A percentile compares a stretch with the other conserved stretches of the same genome.
phyloP scores from a whole-genome alignment of 768 basidiomycete species.

The Leccinellum albellum region DNA sequence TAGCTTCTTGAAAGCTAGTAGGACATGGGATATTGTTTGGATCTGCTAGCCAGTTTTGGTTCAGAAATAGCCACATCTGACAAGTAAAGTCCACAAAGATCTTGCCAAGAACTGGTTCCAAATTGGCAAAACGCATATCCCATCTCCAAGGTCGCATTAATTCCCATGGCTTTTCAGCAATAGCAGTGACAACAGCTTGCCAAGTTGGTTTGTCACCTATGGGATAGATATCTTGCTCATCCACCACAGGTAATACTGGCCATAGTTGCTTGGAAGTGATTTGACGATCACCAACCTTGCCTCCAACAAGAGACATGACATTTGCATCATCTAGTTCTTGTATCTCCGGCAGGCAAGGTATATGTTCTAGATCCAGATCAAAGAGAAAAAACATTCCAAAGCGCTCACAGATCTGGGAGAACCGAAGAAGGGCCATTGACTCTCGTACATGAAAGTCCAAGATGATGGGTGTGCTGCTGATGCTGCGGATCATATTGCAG shows the following conservation, averaged over 20 bases:
- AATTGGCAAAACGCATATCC: neutral
- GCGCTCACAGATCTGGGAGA: neutral
- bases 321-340: conserved; percentile 2
- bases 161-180: neutral
- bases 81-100: conserved; percentile 1
- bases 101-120: neutral
- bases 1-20: neutral
- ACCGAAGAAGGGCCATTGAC: neutral
- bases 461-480: neutral
- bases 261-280: neutral
- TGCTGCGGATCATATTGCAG: conserved; percentile 1
- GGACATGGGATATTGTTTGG: neutral
- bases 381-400: neutral
- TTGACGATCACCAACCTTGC: neutral
- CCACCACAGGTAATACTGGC: neutral
- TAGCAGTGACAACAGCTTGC: neutral
- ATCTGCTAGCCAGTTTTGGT: neutral
- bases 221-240: neutral
- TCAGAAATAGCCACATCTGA: conserved; percentile 7
- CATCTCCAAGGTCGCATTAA: neutral
- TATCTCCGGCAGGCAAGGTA: neutral
- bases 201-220: neutral
- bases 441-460: neutral
- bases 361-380: neutral
- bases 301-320: neutral